These are phyloP conservation scores for Citrus glauca DNA, from an alignment of 345 rosid genomes.

Conservation along the genomic window DNA sequence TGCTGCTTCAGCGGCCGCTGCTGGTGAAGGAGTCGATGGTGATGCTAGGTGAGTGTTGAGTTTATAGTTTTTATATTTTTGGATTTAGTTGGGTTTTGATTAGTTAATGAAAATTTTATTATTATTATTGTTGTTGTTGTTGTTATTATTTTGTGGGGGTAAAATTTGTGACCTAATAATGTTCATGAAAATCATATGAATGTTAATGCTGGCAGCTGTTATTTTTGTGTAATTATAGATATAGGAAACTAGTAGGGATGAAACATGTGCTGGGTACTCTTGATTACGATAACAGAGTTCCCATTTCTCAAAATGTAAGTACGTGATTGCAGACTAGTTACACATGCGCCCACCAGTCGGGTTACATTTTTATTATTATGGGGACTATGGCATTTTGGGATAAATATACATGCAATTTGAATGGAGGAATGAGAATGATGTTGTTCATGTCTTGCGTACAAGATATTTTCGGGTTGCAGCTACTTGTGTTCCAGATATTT, in stretches of 20 bases:
- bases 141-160: no score
- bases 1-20: conserved; percentile 8
- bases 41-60: conserved; percentile 35
- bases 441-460: background rate
- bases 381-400: background rate
- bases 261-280: background rate
- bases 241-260: background rate
- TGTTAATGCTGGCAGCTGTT: background rate
- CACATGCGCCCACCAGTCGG: no score
- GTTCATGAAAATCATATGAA: background rate
- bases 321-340: background rate
- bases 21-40: conserved; percentile 25
- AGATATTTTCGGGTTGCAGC: background rate
- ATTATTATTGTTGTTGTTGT: background rate
- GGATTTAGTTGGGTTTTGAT: background rate
- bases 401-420: background rate
- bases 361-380: background rate
- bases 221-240: background rate
- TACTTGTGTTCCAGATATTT: no score
- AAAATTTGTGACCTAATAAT: background rate
- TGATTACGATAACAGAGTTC: background rate
- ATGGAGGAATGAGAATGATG: background rate
- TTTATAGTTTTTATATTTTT: background rate
- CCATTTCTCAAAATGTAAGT: background rate
- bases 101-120: background rate